A percentile compares a stretch with the other conserved stretches of the same genome.
Conservation (phyloP, 495 filamentous ascomycete genomes). For the Friedmanniomyces simplex region DNA sequence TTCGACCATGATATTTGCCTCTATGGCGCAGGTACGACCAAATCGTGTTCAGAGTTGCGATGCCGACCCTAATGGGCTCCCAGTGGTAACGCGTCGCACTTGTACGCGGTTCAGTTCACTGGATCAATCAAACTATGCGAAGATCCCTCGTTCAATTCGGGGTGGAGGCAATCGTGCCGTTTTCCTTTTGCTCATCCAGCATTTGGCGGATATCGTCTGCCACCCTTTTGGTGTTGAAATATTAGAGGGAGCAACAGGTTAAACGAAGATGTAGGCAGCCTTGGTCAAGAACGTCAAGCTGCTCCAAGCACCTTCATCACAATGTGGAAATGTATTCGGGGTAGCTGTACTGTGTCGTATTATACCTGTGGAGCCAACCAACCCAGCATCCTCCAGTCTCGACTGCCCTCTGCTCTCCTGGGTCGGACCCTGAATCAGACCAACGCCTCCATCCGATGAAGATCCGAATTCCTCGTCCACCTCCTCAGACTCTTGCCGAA, state of each 20-base stretch:
- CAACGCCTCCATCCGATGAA: slow-evolving; percentile 17
- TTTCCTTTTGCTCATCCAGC: background rate
- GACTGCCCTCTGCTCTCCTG: too few relatives aligned
- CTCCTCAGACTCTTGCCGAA: slow-evolving; percentile 25
- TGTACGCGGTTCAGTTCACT: slow-evolving; percentile 6
- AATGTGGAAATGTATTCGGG: too few relatives aligned
- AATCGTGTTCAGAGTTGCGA: background rate
- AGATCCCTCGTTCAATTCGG: slow-evolving; percentile 14
- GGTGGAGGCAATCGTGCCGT: slow-evolving; percentile 7
- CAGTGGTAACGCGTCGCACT: slow-evolving; percentile 17
- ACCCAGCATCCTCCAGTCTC: too few relatives aligned
- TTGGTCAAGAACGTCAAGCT: too few relatives aligned
- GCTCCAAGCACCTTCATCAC: too few relatives aligned
- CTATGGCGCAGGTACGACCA: background rate
- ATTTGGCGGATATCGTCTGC: background rate
- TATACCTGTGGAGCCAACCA: too few relatives aligned
- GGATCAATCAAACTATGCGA: slow-evolving; percentile 11
- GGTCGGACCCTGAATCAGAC: background rate
- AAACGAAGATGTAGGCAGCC: too few relatives aligned
- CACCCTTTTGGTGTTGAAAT: too few relatives aligned
- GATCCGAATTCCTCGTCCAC: slow-evolving; percentile 23
- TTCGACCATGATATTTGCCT: background rate
- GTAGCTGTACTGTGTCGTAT: too few relatives aligned
- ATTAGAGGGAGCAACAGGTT: too few relatives aligned
- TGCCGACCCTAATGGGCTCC: background rate